These are phyloP conservation scores for Leptodermis oblonga DNA, from an alignment of 257 asterid genomes.

Conservation along the genomic window DNA sequence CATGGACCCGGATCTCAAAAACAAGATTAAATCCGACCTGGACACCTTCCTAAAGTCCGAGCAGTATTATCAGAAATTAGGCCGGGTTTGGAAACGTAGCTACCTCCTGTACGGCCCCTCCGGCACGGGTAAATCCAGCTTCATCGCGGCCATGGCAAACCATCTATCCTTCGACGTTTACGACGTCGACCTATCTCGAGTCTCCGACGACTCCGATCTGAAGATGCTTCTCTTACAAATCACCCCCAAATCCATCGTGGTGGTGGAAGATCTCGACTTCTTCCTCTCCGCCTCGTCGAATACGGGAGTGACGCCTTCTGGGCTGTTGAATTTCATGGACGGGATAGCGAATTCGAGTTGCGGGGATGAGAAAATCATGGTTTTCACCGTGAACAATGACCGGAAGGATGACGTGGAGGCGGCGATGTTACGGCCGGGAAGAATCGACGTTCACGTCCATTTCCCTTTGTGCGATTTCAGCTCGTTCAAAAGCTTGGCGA, in stretches of 20 bases:
- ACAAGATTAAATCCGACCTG: constrained; percentile 62
- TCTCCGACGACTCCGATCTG: constrained; percentile 66
- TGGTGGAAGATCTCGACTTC: constrained; percentile 82
- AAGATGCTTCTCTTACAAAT: constrained; percentile 68
- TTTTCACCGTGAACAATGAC: constrained; percentile 52
- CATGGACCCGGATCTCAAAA: constrained; percentile 85
- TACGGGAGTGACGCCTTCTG: constrained; percentile 52
- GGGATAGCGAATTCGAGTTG: constrained; percentile 68
- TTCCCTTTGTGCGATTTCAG: constrained; percentile 77
- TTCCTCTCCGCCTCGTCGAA: constrained; percentile 34
- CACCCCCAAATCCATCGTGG: constrained; percentile 57
- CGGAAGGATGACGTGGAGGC: constrained; percentile 61
- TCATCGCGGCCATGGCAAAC: constrained; percentile 77
- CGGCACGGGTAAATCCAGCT: constrained; percentile 91
- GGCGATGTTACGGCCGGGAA: constrained; percentile 68
- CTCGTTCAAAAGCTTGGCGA: constrained; percentile 67
- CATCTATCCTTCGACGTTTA: constrained; percentile 58
- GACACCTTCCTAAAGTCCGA: constrained; percentile 66
- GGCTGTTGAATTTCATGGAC: constrained; percentile 87
- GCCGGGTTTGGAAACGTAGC: constrained; percentile 89
- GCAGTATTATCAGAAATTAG: constrained; percentile 74
- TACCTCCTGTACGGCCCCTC: constrained; percentile 71
- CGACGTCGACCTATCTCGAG: constrained; percentile 59
- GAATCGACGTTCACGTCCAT: constrained; percentile 74
- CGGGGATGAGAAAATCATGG: constrained; percentile 81